Conservation (phyloP, 805 yeast genomes). For the Lipomyces sp. region DNA sequence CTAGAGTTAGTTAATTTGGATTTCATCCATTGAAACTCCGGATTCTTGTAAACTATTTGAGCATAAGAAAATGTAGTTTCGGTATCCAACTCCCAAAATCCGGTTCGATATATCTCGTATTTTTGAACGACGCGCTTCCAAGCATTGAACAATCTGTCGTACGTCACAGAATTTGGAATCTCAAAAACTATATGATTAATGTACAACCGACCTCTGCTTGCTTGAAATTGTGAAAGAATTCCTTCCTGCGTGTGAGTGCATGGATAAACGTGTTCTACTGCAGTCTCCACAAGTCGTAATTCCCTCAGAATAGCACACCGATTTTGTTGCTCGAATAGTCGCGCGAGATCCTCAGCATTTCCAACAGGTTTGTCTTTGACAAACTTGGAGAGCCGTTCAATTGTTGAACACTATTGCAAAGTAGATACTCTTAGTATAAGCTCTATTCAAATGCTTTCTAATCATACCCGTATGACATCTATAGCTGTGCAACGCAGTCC, state of each 20-base stretch:
- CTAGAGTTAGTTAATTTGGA: neutral
- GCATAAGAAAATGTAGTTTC: constrained; percentile 27
- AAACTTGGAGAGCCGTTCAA: constrained; percentile 11
- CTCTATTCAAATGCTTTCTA: too few relatives aligned
- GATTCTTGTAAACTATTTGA: constrained; percentile 25
- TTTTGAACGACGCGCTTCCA: constrained; percentile 20
- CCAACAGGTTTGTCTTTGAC: neutral
- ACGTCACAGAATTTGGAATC: constrained; percentile 23
- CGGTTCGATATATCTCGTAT: constrained; percentile 35
- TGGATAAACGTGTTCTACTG: constrained; percentile 24
- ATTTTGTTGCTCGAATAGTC: neutral
- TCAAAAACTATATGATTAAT: constrained; percentile 26
- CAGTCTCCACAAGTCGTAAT: neutral
- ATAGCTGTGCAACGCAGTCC: constrained; percentile 20
- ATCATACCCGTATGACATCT: constrained; percentile 28
- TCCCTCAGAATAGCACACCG: neutral
- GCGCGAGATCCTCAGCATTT: constrained; percentile 1
- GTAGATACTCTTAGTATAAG: neutral
- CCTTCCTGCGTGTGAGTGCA: constrained; percentile 37
- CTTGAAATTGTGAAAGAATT: constrained; percentile 29
- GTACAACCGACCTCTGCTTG: constrained; percentile 26
- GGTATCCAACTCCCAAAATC: constrained; percentile 26
- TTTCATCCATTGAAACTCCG: constrained; percentile 12
- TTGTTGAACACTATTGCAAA: constrained; percentile 6
- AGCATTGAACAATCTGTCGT: constrained; percentile 7